Evolutionary conservation across 2,329 filamentous ascomycete species (phyloP).

Genomic region (Aschersonia sp.): DNA sequence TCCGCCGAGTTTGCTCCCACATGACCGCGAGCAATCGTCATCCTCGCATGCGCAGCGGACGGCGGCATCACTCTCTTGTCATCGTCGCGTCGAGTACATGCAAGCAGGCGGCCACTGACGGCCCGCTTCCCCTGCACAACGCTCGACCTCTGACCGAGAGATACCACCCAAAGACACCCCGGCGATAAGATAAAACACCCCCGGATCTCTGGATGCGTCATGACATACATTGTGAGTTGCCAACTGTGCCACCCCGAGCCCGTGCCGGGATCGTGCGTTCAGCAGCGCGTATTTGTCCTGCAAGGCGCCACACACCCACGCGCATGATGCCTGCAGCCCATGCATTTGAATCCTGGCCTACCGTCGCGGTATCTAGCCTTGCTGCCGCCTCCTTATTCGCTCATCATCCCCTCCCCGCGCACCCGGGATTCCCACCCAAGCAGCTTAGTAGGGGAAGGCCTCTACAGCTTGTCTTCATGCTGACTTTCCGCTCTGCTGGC

Average conservation of each 20-base stretch:
- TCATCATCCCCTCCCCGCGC: background rate
- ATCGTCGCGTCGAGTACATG: background rate
- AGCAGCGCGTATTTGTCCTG: conserved; percentile 9
- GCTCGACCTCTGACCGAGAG: conserved; percentile 4
- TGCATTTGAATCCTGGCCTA: background rate
- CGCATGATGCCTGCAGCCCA: background rate
- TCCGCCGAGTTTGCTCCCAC: too few relatives aligned
- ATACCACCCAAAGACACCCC: background rate
- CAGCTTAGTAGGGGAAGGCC: too few relatives aligned
- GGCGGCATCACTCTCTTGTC: conserved; percentile 2
- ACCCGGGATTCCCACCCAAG: background rate
- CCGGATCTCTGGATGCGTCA: conserved; percentile 15
- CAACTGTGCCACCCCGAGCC: background rate
- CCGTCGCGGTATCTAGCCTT: background rate
- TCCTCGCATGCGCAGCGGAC: background rate
- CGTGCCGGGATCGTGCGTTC: background rate
- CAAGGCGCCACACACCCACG: conserved; percentile 5
- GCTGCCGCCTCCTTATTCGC: background rate
- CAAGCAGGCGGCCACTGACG: background rate
- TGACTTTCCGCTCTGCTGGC: conserved; percentile 2
- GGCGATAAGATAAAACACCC: conserved; percentile 7
- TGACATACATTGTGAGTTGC: conserved; percentile 26
- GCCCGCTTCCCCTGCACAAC: background rate
- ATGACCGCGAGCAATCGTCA: background rate
- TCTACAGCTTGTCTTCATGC: background rate